Percentiles rank a stretch among this genome's conserved stretches.
Conservation (phyloP, 1,284 basidiomycete species). For the Boletellus sp. region DNA sequence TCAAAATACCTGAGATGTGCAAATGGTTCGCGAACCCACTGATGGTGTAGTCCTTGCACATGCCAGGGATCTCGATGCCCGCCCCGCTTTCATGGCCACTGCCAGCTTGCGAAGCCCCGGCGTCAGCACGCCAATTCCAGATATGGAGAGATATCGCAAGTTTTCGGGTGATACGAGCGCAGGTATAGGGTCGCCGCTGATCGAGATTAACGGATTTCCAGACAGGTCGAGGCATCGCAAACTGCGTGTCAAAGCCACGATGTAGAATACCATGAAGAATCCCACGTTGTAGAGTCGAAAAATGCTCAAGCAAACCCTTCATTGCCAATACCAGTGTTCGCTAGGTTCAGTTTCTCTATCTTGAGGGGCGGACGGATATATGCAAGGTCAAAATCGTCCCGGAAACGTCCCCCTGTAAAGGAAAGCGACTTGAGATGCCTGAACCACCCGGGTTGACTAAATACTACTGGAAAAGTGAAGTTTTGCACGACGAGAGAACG, state of each 20-base stretch:
- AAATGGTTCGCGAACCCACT: background rate
- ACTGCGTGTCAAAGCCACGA: conserved; percentile 51
- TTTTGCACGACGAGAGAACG: background rate
- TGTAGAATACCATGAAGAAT: conserved; percentile 49
- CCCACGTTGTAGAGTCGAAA: background rate
- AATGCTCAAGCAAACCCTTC: conserved; percentile 47
- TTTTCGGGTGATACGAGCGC: conserved; percentile 47
- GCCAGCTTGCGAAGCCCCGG: conserved; percentile 53
- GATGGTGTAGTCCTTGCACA: conserved; percentile 52
- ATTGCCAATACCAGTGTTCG: conserved; percentile 55
- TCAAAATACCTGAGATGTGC: background rate
- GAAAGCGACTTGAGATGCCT: conserved; percentile 47
- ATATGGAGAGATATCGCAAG: too few species aligned
- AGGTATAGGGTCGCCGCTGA: conserved; percentile 55
- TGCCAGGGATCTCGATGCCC: conserved; percentile 50
- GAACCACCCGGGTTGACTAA: conserved; percentile 51
- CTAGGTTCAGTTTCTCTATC: conserved; percentile 47
- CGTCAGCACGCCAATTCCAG: conserved; percentile 54
- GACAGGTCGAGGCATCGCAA: conserved; percentile 50
- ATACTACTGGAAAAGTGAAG: conserved; percentile 36
- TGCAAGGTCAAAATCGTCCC: conserved; percentile 45
- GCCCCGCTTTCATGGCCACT: conserved; percentile 37
- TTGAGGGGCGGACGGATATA: conserved; percentile 52
- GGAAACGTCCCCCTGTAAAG: conserved; percentile 41
- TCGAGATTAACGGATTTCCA: conserved; percentile 44